These are phyloP conservation scores for Botrytis medusae DNA, from an alignment of 2,329 filamentous ascomycete species.

Conservation along the genomic window DNA sequence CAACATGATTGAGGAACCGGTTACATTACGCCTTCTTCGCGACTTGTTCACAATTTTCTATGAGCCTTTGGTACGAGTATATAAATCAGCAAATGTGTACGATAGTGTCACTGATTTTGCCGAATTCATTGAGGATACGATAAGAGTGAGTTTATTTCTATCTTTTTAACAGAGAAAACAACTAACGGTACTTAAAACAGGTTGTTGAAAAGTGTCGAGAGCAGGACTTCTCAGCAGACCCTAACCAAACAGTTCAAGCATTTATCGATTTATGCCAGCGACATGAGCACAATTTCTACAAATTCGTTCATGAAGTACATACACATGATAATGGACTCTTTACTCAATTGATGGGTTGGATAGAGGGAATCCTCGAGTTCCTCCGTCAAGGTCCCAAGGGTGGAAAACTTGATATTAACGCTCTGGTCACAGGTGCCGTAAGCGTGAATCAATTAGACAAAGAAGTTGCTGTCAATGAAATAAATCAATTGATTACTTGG, in stretches of 20 bases:
- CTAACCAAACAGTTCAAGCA: conserved; percentile 95
- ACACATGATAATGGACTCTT: conserved; percentile 96
- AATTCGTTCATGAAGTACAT: conserved; percentile 97
- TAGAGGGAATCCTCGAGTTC: conserved; percentile 93
- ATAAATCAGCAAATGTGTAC: conserved; percentile 98
- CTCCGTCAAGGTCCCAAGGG: conserved; percentile 81
- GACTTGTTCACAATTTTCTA: conserved; percentile 99
- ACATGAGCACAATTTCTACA: conserved; percentile 97
- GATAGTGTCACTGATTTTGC: conserved; percentile 96
- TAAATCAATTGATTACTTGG: conserved; percentile 85
- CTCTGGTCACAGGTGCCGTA: conserved; percentile 79
- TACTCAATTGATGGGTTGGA: conserved; percentile 93
- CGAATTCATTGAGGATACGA: conserved; percentile 88
- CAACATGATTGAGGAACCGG: conserved; percentile 89
- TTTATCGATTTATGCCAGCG: conserved; percentile 96
- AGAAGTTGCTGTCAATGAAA: conserved; percentile 71
- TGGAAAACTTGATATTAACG: conserved; percentile 91
- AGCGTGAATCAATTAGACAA: conserved; percentile 68
- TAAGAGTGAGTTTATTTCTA: conserved; percentile 57
- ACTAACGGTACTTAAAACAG: conserved; percentile 41
- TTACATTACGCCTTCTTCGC: conserved; percentile 93
- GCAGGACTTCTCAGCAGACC: conserved; percentile 86
- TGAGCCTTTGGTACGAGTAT: conserved; percentile 92
- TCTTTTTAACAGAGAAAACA: not conserved
- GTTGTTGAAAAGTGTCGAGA: conserved; percentile 65